These are phyloP conservation scores for Cyberlindnera veronae DNA, from an alignment of 805 yeast species.

Conservation along the genomic window DNA sequence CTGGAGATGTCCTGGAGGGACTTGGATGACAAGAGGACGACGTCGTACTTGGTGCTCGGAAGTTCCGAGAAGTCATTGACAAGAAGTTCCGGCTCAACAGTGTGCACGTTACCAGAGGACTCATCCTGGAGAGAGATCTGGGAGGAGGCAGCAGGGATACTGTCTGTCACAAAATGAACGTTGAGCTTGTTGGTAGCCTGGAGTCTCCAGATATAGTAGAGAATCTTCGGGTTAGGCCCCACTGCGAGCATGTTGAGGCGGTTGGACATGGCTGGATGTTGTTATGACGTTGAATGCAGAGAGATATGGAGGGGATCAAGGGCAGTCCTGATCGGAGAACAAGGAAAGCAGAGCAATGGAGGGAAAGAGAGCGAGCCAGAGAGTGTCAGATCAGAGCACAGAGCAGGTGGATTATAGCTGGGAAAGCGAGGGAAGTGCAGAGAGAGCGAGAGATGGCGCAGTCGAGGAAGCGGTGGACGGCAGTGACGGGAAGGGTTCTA, in stretches of 20 bases:
- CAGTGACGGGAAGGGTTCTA: not conserved
- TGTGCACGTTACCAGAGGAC: not conserved
- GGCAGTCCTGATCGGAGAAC: not conserved
- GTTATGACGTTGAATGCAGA: not conserved
- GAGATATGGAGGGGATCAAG: not conserved
- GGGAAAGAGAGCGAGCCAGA: not conserved
- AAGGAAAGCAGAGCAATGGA: not conserved
- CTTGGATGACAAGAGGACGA: constrained; percentile 43
- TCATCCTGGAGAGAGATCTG: constrained; percentile 8
- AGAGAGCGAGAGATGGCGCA: not conserved
- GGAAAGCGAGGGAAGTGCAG: not conserved
- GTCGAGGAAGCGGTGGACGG: not conserved
- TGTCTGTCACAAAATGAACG: constrained; percentile 39
- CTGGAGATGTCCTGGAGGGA: constrained; percentile 51
- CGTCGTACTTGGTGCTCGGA: constrained; percentile 33
- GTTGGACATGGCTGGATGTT: constrained; percentile 12
- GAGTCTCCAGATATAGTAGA: constrained; percentile 58
- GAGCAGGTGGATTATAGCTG: not conserved
- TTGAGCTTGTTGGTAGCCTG: constrained; percentile 41
- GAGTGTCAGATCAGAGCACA: not conserved
- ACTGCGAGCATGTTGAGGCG: constrained; percentile 34
- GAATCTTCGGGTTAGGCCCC: constrained; percentile 56
- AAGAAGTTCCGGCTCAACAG: constrained; percentile 3
- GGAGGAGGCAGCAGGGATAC: constrained; percentile 2
- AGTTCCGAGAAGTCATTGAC: constrained; percentile 2